Conservation (phyloP, 495 filamentous ascomycete genomes). For the Pseudomonodictys pantanalensis region DNA sequence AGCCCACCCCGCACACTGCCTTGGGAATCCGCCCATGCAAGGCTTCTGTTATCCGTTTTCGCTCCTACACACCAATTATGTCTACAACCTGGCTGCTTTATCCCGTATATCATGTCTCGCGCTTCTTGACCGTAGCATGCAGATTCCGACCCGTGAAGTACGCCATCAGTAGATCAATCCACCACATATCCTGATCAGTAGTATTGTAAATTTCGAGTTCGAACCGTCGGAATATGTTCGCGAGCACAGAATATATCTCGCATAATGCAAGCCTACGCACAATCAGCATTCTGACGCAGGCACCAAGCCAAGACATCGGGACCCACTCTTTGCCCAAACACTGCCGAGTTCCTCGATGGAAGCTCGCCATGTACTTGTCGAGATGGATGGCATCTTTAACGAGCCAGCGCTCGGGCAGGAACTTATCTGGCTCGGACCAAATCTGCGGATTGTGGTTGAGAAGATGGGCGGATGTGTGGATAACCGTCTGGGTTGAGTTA, state of each 20-base stretch:
- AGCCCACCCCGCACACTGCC: too few relatives aligned
- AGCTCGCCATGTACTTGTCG: neutral
- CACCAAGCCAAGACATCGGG: neutral
- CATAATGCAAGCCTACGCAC: neutral
- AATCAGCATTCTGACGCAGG: neutral
- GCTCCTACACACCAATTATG: too few relatives aligned
- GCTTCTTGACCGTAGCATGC: too few relatives aligned
- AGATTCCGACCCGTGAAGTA: too few relatives aligned
- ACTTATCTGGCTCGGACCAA: neutral
- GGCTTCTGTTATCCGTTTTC: too few relatives aligned
- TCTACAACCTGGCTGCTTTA: too few relatives aligned
- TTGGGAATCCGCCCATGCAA: too few relatives aligned
- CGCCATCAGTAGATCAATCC: too few relatives aligned
- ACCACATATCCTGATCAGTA: neutral
- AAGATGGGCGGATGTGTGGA: neutral
- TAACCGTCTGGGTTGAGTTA: neutral
- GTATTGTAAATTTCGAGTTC: neutral
- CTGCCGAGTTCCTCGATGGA: neutral
- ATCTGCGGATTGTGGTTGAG: neutral
- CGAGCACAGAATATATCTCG: neutral
- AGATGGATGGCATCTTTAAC: neutral
- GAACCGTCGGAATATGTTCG: neutral
- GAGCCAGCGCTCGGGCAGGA: neutral
- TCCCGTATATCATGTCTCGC: too few relatives aligned
- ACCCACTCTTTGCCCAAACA: neutral